phyloP scores from a whole-genome alignment of 179 eudicot genomes.

The Camellia oleifera region DNA sequence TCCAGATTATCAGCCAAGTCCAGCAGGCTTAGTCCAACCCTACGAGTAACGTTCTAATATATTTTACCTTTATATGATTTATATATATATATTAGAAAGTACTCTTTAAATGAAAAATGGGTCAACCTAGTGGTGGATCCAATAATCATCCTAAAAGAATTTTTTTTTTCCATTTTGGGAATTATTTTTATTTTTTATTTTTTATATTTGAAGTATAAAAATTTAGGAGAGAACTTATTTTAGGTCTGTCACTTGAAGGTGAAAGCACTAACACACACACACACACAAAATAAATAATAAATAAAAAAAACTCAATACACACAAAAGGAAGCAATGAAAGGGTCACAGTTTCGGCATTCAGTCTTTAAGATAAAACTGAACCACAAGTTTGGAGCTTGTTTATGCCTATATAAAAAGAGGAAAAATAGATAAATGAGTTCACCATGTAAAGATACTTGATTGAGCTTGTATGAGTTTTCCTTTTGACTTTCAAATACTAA shows the following conservation, averaged over 20 bases:
- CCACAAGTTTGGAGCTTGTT: not conserved
- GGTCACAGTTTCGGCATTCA: not conserved
- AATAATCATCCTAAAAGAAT: not conserved
- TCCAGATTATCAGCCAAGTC: not conserved
- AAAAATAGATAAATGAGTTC: not conserved
- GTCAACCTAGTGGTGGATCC: not conserved
- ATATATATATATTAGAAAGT: not conserved
- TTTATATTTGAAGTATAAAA: too few species aligned
- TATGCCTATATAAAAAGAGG: not conserved
- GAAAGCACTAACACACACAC: not conserved
- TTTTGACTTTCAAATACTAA: not conserved
- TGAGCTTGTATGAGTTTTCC: not conserved
- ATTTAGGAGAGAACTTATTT: not conserved
- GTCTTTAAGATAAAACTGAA: not conserved
- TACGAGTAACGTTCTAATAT: not conserved
- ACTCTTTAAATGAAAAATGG: not conserved
- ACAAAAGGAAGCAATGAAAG: not conserved
- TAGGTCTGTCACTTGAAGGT: not conserved
- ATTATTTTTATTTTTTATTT: not conserved
- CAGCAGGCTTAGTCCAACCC: not conserved
- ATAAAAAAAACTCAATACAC: not conserved
- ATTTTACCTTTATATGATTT: not conserved
- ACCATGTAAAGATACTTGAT: not conserved
- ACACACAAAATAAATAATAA: not conserved
- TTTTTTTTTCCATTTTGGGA: not conserved